Percentiles rank a stretch among this genome's conserved stretches.
Evolutionary conservation across 2,329 filamentous ascomycete species (phyloP).

Genomic region (Fusarium protoensiforme): DNA sequence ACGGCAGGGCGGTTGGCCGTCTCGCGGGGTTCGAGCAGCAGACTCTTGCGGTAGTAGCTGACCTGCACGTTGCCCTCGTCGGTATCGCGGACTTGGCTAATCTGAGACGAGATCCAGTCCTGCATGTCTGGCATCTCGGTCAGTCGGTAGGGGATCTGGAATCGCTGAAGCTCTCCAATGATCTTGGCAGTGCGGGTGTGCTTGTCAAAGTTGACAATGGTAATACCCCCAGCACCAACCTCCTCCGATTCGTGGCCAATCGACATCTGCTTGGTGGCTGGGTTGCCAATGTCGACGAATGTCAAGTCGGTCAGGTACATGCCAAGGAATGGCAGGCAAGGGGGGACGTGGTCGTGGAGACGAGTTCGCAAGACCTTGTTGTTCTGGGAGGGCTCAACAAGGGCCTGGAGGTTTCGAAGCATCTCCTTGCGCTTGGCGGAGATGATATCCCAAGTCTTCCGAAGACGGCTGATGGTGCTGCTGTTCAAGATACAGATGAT

Average conservation of each 20-base stretch:
- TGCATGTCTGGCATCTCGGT: conserved; percentile 88
- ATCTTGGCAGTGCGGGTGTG: conserved; percentile 94
- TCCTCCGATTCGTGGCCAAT: conserved; percentile 62
- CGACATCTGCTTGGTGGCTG: conserved; percentile 79
- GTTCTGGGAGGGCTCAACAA: conserved; percentile 91
- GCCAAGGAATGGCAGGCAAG: conserved; percentile 94
- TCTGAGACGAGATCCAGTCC: conserved; percentile 88
- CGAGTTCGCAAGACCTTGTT: conserved; percentile 86
- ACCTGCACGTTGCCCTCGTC: conserved; percentile 68
- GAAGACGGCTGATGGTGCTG: conserved; percentile 87
- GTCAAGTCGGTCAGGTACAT: conserved; percentile 97
- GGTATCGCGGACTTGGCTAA: conserved; percentile 76
- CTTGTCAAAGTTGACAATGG: conserved; percentile 98
- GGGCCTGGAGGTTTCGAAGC: conserved; percentile 81
- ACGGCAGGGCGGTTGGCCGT: conserved; percentile 46
- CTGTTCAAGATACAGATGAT: conserved; percentile 95
- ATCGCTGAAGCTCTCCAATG: conserved; percentile 93
- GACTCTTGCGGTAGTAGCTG: conserved; percentile 81
- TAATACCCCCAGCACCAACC: conserved; percentile 73
- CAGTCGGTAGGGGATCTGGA: conserved; percentile 92
- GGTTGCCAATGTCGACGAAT: conserved; percentile 95
- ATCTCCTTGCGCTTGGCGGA: conserved; percentile 84
- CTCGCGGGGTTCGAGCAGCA: conserved; percentile 83
- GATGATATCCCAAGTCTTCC: conserved; percentile 91
- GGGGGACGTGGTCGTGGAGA: conserved; percentile 86